phyloP scores from a whole-genome alignment of 2,329 filamentous ascomycete genomes.

The Dactylonectria macrodidyma region DNA sequence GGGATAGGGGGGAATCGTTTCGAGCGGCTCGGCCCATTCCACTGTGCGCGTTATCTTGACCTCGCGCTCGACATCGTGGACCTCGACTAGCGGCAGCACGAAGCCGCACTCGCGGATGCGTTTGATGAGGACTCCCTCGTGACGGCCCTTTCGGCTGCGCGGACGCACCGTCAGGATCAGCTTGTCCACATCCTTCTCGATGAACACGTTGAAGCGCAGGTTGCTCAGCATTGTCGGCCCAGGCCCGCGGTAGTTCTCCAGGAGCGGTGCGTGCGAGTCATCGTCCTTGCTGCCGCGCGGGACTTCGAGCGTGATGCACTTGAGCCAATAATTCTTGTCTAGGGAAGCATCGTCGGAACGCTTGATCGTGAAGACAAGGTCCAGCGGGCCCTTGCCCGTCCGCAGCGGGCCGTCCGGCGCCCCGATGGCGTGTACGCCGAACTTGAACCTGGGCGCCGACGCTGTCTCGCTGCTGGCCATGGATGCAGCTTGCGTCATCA shows the following conservation, averaged over 20 bases:
- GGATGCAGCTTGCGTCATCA: not conserved
- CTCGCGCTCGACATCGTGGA: not conserved
- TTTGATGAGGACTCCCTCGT: not conserved
- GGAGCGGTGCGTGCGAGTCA: conserved; percentile 8
- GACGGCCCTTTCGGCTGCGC: not conserved
- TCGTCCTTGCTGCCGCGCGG: not conserved
- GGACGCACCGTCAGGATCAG: not conserved
- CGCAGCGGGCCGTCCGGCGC: not conserved
- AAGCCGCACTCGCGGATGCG: not conserved
- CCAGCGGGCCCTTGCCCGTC: not conserved
- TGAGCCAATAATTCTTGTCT: not conserved
- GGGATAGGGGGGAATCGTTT: not conserved
- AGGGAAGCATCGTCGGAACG: not conserved
- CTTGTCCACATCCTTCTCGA: not conserved
- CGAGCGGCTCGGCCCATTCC: not conserved
- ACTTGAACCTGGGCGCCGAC: not conserved
- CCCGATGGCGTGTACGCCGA: not conserved
- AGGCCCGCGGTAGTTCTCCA: conserved; percentile 30
- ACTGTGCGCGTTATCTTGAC: not conserved
- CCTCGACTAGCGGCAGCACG: not conserved
- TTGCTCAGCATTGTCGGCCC: conserved; percentile 33
- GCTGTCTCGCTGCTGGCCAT: not conserved
- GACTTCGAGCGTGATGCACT: conserved; percentile 12
- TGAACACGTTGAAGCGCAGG: conserved; percentile 36
- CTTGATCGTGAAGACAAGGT: not conserved